Percentiles rank a stretch among this genome's conserved stretches.
Conservation (phyloP, 192 early-diverging fungal genomes). For the Oehlia diaphana region DNA sequence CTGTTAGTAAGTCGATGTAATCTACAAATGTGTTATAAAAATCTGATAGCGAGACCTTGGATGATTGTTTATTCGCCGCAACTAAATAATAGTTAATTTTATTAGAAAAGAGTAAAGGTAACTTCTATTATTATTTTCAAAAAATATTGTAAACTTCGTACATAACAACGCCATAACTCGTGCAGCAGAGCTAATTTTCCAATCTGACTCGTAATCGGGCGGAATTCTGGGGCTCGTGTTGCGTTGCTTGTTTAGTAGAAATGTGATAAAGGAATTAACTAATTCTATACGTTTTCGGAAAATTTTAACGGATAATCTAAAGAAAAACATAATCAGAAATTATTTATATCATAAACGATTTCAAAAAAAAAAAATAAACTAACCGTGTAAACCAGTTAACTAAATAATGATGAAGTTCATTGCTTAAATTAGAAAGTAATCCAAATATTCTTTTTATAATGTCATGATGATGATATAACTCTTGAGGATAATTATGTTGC, state of each 20-base stretch:
- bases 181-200: conserved; percentile 80
- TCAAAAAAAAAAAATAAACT: not conserved
- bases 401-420: conserved; percentile 83
- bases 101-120: not conserved
- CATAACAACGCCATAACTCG: conserved; percentile 87
- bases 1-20: conserved; percentile 66
- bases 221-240: conserved; percentile 8
- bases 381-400: conserved; percentile 83
- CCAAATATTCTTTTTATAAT: conserved; percentile 81
- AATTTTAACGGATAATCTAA: conserved; percentile 52
- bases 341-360: not conserved
- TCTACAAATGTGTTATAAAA: conserved; percentile 88
- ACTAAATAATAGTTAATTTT: not conserved
- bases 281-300: conserved; percentile 76
- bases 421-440: conserved; percentile 76
- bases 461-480: conserved; percentile 83
- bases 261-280: conserved; percentile 84
- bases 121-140: not conserved
- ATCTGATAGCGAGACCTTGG: conserved; percentile 62
- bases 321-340: not conserved
- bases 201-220: conserved; percentile 76
- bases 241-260: conserved; percentile 69
- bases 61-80: conserved; percentile 65
- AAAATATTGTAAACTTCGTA: conserved; percentile 35
- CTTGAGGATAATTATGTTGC: conserved; percentile 73